Evolutionary conservation across 1,139 yeast genomes (phyloP).

Genomic region (Candida smagusa): DNA sequence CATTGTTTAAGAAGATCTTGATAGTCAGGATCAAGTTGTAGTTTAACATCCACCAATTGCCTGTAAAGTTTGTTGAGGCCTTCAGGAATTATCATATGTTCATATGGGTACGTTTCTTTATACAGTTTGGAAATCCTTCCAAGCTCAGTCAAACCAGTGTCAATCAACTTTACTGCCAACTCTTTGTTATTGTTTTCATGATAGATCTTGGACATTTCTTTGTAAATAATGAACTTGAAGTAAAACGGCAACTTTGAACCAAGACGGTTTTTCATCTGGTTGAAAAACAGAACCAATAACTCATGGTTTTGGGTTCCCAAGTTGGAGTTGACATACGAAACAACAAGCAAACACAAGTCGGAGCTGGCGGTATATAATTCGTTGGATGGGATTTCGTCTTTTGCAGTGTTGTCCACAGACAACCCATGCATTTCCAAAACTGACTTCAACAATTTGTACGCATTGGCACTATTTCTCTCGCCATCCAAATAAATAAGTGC

Average conservation of each 20-base stretch:
- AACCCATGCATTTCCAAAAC: constrained; percentile 34
- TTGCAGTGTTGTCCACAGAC: constrained; percentile 6
- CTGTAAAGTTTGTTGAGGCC: constrained; percentile 18
- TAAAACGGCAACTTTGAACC: constrained; percentile 21
- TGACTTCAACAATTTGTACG: constrained; percentile 29
- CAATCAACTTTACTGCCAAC: constrained; percentile 22
- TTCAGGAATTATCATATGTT: constrained; percentile 17
- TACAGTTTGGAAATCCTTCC: constrained; percentile 13
- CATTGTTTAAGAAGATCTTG: constrained; percentile 4
- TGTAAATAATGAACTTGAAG: constrained; percentile 25
- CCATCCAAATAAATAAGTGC: constrained; percentile 41
- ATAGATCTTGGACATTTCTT: constrained; percentile 30
- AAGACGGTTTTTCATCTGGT: constrained; percentile 23
- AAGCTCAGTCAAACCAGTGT: constrained; percentile 25
- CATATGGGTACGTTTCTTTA: constrained; percentile 17
- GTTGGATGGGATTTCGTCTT: background rate
- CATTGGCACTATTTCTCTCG: constrained; percentile 21
- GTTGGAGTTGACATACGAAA: constrained; percentile 21
- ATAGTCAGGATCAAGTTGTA: background rate
- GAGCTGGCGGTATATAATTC: background rate
- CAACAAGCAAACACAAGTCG: constrained; percentile 24
- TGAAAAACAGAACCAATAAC: constrained; percentile 27
- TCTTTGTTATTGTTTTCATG: constrained; percentile 19
- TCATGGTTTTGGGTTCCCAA: constrained; percentile 17
- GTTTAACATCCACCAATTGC: constrained; percentile 4